Evolutionary conservation across 305 asterid genomes (phyloP).

Genomic region (Fraxinus ornus): DNA sequence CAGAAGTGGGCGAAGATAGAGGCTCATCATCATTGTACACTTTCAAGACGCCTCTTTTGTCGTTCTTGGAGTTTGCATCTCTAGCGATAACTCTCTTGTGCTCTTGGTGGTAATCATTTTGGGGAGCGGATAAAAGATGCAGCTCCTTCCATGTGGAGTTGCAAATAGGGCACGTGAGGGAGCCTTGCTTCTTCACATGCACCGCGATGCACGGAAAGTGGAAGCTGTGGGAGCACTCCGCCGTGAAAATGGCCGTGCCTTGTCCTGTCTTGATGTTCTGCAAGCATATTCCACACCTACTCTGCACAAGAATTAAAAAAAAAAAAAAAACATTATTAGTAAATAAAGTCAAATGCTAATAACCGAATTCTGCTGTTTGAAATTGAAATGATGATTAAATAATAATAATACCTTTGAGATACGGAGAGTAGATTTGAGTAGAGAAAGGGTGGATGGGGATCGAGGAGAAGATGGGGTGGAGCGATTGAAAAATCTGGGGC

Average conservation of each 20-base stretch:
- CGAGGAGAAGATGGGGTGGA: slow-evolving; percentile 89
- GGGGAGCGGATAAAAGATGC: slow-evolving; percentile 46
- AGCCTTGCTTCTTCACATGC: slow-evolving; percentile 56
- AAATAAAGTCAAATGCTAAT: not conserved
- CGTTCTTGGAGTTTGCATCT: slow-evolving; percentile 14
- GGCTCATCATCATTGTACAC: slow-evolving; percentile 97
- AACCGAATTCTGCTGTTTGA: slow-evolving; percentile 30
- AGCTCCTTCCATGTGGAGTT: slow-evolving; percentile 66
- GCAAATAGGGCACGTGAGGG: slow-evolving; percentile 76
- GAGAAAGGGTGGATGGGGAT: slow-evolving; percentile 75
- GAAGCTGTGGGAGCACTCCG: slow-evolving; percentile 90
- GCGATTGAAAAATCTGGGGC: slow-evolving; percentile 59
- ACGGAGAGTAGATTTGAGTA: slow-evolving; percentile 66
- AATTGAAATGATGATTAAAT: not conserved
- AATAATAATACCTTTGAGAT: slow-evolving; percentile 47
- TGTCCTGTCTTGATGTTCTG: slow-evolving; percentile 71
- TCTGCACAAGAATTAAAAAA: slow-evolving; percentile 39
- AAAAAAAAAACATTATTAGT: slow-evolving; percentile 18
- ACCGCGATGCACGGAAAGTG: slow-evolving; percentile 87
- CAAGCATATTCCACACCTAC: slow-evolving; percentile 74
- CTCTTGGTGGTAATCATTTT: slow-evolving; percentile 17
- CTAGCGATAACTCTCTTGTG: not conserved
- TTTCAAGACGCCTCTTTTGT: slow-evolving; percentile 41
- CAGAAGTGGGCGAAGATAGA: slow-evolving; percentile 61
- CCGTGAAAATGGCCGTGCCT: slow-evolving; percentile 91